phyloP scores from a whole-genome alignment of 306 rosid species.

The Begonia fuchsioides region DNA sequence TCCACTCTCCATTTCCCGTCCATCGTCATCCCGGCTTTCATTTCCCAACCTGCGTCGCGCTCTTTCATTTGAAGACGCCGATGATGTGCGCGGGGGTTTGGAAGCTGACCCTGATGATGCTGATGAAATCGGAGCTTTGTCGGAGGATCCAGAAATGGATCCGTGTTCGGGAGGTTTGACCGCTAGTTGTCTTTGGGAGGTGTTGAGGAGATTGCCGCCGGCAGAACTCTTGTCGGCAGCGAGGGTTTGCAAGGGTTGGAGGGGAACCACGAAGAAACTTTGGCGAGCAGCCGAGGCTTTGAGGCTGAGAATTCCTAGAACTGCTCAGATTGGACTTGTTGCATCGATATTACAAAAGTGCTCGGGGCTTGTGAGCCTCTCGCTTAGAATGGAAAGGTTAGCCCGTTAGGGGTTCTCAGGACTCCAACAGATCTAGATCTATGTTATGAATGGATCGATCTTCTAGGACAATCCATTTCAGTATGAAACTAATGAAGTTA shows the following conservation, averaged over 20 bases:
- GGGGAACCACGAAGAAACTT: constrained; percentile 45
- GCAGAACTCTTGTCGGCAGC: constrained; percentile 61
- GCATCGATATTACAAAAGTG: constrained; percentile 80
- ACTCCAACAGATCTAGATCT: constrained; percentile 23
- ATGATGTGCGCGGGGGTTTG: constrained; percentile 16
- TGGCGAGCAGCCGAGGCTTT: constrained; percentile 85
- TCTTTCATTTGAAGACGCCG: constrained; percentile 57
- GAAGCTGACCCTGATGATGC: constrained; percentile 16
- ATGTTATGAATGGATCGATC: background rate
- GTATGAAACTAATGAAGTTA: too few relatives aligned
- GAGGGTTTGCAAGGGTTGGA: constrained; percentile 75
- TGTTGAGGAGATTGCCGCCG: constrained; percentile 69
- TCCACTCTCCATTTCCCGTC: constrained; percentile 15
- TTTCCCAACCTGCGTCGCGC: constrained; percentile 57
- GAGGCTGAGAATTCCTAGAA: constrained; percentile 55
- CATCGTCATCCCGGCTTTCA: constrained; percentile 22
- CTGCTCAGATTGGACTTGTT: constrained; percentile 60
- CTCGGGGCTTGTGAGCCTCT: constrained; percentile 57
- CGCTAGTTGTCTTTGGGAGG: constrained; percentile 50
- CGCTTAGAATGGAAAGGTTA: constrained; percentile 83
- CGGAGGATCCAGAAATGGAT: constrained; percentile 17
- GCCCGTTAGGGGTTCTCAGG: constrained; percentile 8
- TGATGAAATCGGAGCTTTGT: constrained; percentile 7
- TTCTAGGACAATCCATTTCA: too few relatives aligned
- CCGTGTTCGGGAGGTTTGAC: constrained; percentile 42